Percentiles rank a stretch among this genome's conserved stretches.
Conservation (phyloP, 306 rosid genomes). For the Quercus wislizeni region DNA sequence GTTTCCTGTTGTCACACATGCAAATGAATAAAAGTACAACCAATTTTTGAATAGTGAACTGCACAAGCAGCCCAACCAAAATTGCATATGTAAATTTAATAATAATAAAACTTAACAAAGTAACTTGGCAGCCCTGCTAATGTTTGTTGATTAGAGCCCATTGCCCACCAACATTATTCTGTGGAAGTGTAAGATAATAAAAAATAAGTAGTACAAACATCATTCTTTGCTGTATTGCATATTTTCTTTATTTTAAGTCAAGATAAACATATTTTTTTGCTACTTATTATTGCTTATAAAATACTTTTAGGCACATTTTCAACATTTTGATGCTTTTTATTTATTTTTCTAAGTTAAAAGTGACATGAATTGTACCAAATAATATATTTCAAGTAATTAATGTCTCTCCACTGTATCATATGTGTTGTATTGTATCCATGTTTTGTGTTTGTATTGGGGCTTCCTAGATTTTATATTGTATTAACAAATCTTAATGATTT, state of each 20-base stretch:
- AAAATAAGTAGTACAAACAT: background rate
- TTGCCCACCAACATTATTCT: background rate
- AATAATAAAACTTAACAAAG: background rate
- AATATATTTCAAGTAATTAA: too few relatives aligned
- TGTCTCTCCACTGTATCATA: background rate
- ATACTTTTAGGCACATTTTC: too few relatives aligned
- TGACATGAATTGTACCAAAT: too few relatives aligned
- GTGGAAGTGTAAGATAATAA: background rate
- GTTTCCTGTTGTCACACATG: background rate
- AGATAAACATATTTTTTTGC: too few relatives aligned
- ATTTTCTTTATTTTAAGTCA: background rate
- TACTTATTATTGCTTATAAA: too few relatives aligned
- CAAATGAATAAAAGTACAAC: background rate
- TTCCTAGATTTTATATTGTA: background rate
- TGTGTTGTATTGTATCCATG: too few relatives aligned
- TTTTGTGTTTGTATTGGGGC: too few relatives aligned
- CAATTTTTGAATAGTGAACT: background rate
- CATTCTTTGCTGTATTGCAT: background rate
- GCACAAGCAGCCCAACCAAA: background rate
- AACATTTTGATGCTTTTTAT: too few relatives aligned
- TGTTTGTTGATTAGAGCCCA: background rate
- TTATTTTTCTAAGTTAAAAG: too few relatives aligned
- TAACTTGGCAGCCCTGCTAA: background rate
- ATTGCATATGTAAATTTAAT: background rate
- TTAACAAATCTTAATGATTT: background rate